Conservation (phyloP, 805 yeast species). For the Pichia scutulata region DNA sequence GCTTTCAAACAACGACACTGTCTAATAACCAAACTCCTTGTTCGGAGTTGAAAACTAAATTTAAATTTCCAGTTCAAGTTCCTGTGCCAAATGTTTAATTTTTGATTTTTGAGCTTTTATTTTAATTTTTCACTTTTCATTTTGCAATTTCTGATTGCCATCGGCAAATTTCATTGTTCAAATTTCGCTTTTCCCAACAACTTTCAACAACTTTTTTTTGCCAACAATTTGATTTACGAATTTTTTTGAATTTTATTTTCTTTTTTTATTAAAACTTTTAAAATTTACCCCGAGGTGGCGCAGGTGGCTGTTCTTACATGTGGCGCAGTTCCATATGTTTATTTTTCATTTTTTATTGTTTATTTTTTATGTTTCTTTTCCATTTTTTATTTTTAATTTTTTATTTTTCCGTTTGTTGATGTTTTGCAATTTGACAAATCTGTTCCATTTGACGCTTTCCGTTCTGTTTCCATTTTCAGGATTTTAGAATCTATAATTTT, state of each 20-base stretch:
- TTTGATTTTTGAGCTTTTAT: too few species aligned
- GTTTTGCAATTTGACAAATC: not conserved
- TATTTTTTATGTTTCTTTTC: not conserved
- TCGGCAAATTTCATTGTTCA: too few species aligned
- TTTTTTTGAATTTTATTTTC: too few species aligned
- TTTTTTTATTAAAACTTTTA: too few species aligned
- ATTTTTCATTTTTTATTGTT: not conserved
- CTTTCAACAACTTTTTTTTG: too few species aligned
- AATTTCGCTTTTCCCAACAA: not conserved
- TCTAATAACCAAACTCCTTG: not conserved
- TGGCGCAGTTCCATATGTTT: not conserved
- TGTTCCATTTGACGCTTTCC: not conserved
- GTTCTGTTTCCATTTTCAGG: too few species aligned
- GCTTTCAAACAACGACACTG: not conserved
- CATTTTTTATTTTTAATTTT: not conserved
- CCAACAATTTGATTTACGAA: not conserved
- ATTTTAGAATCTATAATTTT: too few species aligned
- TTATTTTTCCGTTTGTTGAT: not conserved
- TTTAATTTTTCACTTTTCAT: too few species aligned
- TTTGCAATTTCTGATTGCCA: too few species aligned
- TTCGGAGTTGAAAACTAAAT: not conserved
- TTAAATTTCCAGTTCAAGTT: too few species aligned
- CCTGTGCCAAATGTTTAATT: too few species aligned
- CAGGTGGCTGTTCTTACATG: not conserved
- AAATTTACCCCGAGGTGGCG: not conserved